Base-by-base conservation (phyloP, 2,329 filamentous ascomycete species). In the Hypoxylon rubiginosum region DNA sequence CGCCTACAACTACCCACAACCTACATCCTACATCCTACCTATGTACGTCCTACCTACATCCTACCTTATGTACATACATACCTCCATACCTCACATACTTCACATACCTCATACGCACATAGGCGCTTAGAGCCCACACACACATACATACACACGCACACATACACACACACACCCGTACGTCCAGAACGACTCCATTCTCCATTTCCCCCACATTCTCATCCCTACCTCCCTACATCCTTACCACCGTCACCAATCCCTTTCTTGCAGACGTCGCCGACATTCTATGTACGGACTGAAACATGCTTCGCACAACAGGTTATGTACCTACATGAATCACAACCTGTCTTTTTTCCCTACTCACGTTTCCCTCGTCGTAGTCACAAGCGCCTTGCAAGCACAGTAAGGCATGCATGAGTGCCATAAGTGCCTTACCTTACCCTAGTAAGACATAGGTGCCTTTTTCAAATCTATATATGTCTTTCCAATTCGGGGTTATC, bases 401-500 rank as follows among this genome's bases (percentile, higher is more conserved):
- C 21, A 52, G 21, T 39, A 28, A 39, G 34, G 36, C 30, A 54
- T 60, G 39, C 21, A 24, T 24, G 4, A n/a, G n/a, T n/a, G n/a
- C n/a, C 57, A 60, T 50, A 48, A 28, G 19, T 67, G 50, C 60
- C 56, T 50, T 64, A 64, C 52, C 49, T 57, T 49, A 58, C 39
- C 49, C 45, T 30, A 30, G n/a, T 30, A 56, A 58, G 52, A 65
- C 50, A 55, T 53, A 41, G 10, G 28, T 66, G 34, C 43, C 43
- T 46, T 54, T 56, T 59, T 26, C 52, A 55, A 24, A 24, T 24
- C 21, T 46, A 24, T 48, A 60, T 60, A 50, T 49, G 43, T 54
- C 48, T 64, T 64, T 46, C 60, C 30, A 53, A 64, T 57, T 69
- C 57, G 66, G 59, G 34, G 21, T 56, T 66, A 19, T 45, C 15